These are phyloP conservation scores for Lentinula lateritia DNA, from an alignment of 768 basidiomycete genomes.

Conservation along the genomic window DNA sequence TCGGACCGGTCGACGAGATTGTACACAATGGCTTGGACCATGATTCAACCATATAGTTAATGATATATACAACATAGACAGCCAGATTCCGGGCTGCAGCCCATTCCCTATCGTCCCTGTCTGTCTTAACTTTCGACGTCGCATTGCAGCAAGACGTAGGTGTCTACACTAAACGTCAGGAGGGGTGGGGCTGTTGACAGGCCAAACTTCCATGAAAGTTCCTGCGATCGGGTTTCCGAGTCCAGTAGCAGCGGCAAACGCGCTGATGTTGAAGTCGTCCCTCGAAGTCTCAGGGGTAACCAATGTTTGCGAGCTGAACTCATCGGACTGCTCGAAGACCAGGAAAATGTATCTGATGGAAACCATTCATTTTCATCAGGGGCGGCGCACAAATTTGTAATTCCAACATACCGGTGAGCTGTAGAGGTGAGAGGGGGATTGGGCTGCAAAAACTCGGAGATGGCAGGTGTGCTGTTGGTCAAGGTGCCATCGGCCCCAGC, in stretches of 20 bases:
- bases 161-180: neutral
- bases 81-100: too few species aligned
- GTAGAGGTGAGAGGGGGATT: conserved; percentile 35
- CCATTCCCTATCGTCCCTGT: neutral
- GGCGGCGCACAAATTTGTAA: neutral
- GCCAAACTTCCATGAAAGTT: conserved; percentile 41
- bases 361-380: neutral
- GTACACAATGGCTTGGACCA: too few species aligned
- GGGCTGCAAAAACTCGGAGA: conserved; percentile 34
- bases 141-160: neutral
- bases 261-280: conserved; percentile 34
- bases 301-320: conserved; percentile 34
- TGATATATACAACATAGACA: too few species aligned
- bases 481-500: conserved; percentile 9
- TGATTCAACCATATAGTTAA: too few species aligned
- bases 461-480: conserved; percentile 34
- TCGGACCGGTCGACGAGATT: too few species aligned
- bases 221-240: conserved; percentile 43
- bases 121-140: neutral
- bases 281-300: conserved; percentile 31
- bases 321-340: conserved; percentile 36
- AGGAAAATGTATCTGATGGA: conserved; percentile 39
- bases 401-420: conserved; percentile 31
- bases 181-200: conserved; percentile 10
- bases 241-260: conserved; percentile 33